Evolutionary conservation across 257 asterid genomes (phyloP), one percentile per base, ranked within the genome.

Genomic region (Salvia rosmarinus): DNA sequence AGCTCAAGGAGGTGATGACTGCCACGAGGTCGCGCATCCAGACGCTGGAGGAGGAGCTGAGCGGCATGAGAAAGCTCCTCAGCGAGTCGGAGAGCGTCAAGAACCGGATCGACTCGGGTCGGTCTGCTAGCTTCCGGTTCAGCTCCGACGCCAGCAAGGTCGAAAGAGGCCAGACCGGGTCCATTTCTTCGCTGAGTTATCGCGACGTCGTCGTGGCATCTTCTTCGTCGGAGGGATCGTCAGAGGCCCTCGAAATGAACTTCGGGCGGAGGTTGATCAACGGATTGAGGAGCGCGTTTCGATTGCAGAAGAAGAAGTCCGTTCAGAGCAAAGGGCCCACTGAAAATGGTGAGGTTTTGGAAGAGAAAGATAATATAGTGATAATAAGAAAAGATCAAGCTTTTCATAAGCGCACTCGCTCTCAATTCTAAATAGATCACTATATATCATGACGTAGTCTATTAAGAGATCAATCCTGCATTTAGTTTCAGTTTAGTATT

Each of bases 91-190:
- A 81, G 28, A 79, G 34, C 13, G 7, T 4, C 14, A 30, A 20
- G 21, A 72, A 47, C 28, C 42, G 61, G 16, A 16, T 62, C 3
- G 82, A 84, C 7, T 82, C 85, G 0, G 78, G 73, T 1, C 75
- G 95, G 47, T 84, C 98, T 0, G 75, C 85, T 0, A 92, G 97
- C 43, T 90, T 83, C 67, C 86, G 93, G 10, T 60, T 92, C 46
- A 77, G 78, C 52, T 81, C 86, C 0, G 89, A 90, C 74, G 11
- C 5, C 8, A 50, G 19, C 9, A 92, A 72, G 80, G 30, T 85
- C 0, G 93, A 72, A 5, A 79, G 91, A 77, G 96, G 87, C 20
- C 90, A 92, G 23, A 73, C 62, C 0, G 97, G 96, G 7, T 87
- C 97, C 0, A 64, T 86, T 55, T 92, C 96, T 7, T 84, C 97